These are phyloP conservation scores for Blakeslea trispora DNA, from an alignment of 371 early-diverging fungal species.

Conservation along the genomic window DNA sequence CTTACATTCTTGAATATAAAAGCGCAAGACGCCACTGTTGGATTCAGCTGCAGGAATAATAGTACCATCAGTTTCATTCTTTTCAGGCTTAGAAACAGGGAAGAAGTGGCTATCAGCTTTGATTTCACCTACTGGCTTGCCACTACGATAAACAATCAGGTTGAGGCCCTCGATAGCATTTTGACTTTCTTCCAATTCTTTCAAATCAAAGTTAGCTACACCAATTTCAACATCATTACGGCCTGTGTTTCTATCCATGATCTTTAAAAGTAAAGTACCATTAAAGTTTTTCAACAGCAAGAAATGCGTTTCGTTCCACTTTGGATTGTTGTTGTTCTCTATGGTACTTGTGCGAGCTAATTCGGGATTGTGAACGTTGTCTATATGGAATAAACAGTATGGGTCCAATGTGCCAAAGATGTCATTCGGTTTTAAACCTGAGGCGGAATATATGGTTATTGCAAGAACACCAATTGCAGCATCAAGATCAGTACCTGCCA, in stretches of 20 bases:
- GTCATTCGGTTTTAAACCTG: slow-evolving; percentile 77
- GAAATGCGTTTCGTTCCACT: slow-evolving; percentile 41
- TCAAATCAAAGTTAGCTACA: slow-evolving; percentile 54
- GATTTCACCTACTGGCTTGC: slow-evolving; percentile 37
- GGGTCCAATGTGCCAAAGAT: slow-evolving; percentile 83
- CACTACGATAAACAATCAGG: slow-evolving; percentile 25
- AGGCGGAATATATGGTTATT: slow-evolving; percentile 72
- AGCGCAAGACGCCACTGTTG: slow-evolving; percentile 42
- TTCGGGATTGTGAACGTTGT: slow-evolving; percentile 57
- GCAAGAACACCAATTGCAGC: slow-evolving; percentile 82
- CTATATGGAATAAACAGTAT: slow-evolving; percentile 66
- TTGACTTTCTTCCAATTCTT: slow-evolving; percentile 46
- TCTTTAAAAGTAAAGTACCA: slow-evolving; percentile 22
- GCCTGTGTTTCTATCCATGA: slow-evolving; percentile 34
- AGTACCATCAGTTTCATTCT: slow-evolving; percentile 31
- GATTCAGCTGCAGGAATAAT: slow-evolving; percentile 29
- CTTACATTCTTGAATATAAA: slow-evolving; percentile 43
- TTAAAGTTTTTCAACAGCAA: slow-evolving; percentile 33
- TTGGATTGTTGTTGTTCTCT: slow-evolving; percentile 49
- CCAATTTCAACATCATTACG: slow-evolving; percentile 33
- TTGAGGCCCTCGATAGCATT: slow-evolving; percentile 31
- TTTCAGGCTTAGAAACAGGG: slow-evolving; percentile 32
- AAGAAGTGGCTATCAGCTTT: slow-evolving; percentile 35
- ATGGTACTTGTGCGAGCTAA: slow-evolving; percentile 56
- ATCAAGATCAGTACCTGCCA: slow-evolving; percentile 60